These are phyloP conservation scores for Hirsutella minnesotensis DNA, from an alignment of 2,329 filamentous ascomycete species.

Conservation along the genomic window DNA sequence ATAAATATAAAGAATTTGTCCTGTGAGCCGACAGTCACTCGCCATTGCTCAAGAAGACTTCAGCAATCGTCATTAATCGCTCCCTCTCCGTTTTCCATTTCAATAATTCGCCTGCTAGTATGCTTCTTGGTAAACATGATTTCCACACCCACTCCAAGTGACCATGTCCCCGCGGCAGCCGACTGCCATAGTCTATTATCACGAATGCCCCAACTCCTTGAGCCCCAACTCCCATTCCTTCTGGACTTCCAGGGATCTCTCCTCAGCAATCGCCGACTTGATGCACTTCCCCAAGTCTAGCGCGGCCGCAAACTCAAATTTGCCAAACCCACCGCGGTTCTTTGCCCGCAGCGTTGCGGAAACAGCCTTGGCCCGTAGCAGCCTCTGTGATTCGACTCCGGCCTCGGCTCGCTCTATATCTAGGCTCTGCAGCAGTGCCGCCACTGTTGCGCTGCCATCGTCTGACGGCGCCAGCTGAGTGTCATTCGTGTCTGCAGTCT, in stretches of 20 bases:
- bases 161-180: neutral
- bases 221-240: conserved; percentile 27
- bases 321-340: conserved; percentile 29
- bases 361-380: conserved; percentile 33
- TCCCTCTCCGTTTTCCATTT: too few species aligned
- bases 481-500: conserved; percentile 8
- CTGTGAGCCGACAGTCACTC: too few species aligned
- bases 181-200: neutral
- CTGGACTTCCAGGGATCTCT: conserved; percentile 32
- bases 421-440: conserved; percentile 33
- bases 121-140: too few species aligned
- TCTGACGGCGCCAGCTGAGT: conserved; percentile 8
- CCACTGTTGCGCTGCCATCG: conserved; percentile 9
- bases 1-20: too few species aligned
- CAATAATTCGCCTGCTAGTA: too few species aligned
- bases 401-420: conserved; percentile 32
- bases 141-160: neutral
- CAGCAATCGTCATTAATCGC: too few species aligned
- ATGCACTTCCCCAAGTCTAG: conserved; percentile 17
- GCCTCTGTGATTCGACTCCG: conserved; percentile 39
- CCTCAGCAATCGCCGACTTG: conserved; percentile 21
- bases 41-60: too few species aligned
- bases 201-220: conserved; percentile 12
- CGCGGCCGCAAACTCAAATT: conserved; percentile 25
- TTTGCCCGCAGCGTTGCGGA: conserved; percentile 28